Conservation (phyloP, 208 protist genomes). For the Herpetomonas tarakana region DNA sequence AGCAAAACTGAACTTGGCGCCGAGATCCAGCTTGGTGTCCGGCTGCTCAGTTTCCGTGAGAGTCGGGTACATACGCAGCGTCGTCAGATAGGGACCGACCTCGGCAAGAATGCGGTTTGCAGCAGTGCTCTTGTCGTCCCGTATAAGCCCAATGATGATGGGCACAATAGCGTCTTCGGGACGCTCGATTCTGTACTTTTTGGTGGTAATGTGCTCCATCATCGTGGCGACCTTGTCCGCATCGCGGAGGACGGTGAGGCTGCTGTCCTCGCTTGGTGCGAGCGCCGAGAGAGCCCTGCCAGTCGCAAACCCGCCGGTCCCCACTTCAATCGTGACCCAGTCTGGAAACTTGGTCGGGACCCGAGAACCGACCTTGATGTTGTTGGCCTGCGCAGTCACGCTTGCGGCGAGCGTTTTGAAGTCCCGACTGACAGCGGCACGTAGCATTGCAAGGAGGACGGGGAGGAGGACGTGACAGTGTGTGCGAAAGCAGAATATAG, state of each 20-base stretch:
- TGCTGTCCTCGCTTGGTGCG: neutral
- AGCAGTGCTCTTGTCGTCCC: neutral
- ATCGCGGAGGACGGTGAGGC: neutral
- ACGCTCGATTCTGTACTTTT: neutral
- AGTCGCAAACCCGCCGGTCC: neutral
- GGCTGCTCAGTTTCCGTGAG: neutral
- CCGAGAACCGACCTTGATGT: neutral
- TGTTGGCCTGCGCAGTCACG: neutral
- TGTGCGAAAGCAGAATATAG: no score
- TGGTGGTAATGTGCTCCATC: neutral
- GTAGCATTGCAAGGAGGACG: no score
- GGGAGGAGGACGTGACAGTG: no score
- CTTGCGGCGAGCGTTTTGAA: neutral
- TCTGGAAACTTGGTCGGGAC: conserved; percentile 1
- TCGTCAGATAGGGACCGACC: neutral
- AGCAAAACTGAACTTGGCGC: neutral
- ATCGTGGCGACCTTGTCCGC: neutral
- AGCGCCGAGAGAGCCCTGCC: neutral
- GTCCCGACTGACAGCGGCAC: neutral
- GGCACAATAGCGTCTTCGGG: neutral
- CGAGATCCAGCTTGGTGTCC: neutral
- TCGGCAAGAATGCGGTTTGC: neutral
- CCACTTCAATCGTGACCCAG: neutral
- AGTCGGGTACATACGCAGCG: neutral
- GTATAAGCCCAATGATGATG: neutral